A percentile compares a stretch with the other conserved stretches of the same genome.
These are phyloP conservation scores for Nematodospora valgi DNA, from an alignment of 805 yeast species.

Conservation along the genomic window DNA sequence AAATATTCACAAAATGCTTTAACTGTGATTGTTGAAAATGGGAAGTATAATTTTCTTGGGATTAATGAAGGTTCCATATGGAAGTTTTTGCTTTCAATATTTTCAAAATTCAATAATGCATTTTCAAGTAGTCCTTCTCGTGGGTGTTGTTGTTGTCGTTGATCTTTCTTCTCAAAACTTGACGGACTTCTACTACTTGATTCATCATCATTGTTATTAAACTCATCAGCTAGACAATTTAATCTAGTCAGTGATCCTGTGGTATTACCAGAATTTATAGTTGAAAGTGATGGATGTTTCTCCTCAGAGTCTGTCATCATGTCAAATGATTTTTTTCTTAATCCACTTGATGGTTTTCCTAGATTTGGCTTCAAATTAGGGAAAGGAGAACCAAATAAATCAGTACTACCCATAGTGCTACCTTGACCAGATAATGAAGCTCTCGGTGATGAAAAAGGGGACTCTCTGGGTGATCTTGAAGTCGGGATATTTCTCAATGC, in stretches of 20 bases:
- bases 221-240: slow-evolving; percentile 4
- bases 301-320: not conserved
- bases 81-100: slow-evolving; percentile 26
- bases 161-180: not conserved
- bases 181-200: slow-evolving; percentile 1
- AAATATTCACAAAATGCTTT: slow-evolving; percentile 68
- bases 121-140: slow-evolving; percentile 14
- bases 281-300: slow-evolving; percentile 6
- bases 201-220: slow-evolving; percentile 4
- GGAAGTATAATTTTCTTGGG: slow-evolving; percentile 68
- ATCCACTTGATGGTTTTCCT: not conserved
- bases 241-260: slow-evolving; percentile 3
- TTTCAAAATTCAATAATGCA: slow-evolving; percentile 31
- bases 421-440: slow-evolving; percentile 42
- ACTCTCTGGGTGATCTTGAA: slow-evolving; percentile 32
- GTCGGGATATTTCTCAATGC: slow-evolving; percentile 36
- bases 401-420: slow-evolving; percentile 10
- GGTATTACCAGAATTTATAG: slow-evolving; percentile 5
- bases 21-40: slow-evolving; percentile 59
- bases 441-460: slow-evolving; percentile 46
- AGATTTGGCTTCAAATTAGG: slow-evolving; percentile 18
- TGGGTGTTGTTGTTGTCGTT: no score
- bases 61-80: slow-evolving; percentile 57
- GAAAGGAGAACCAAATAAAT: slow-evolving; percentile 15
- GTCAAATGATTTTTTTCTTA: not conserved